Base-by-base conservation (phyloP, 2,329 filamentous ascomycete genomes). In the Teratosphaeria gauchensis region DNA sequence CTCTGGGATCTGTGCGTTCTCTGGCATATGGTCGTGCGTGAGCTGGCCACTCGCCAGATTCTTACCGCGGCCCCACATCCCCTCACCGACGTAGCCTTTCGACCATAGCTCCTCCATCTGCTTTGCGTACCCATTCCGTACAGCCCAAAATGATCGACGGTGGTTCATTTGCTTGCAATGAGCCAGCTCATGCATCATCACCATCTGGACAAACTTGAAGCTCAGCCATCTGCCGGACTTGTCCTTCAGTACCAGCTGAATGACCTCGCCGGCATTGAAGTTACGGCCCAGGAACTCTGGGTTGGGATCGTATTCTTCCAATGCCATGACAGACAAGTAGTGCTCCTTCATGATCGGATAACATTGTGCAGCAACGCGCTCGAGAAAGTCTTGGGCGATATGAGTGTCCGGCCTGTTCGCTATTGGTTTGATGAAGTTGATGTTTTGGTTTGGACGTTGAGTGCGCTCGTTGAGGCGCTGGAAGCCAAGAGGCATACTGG, bases 111-210 rank as follows among this genome's bases (percentile, higher is more conserved):
- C 78, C 62, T 84, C 82, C 82, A 95, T 84, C 58, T 90, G 82
- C 8, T 78, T 79, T 1, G 88, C 86, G 68, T 88, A 94, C 51
- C 78, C 75, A 71, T 94, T 88, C 53, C 90, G 79, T 19, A 92
- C 86, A 9, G 82, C 81, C 90, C 90, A 95, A 68, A 95, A 95
- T 2, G 83, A 84, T 58, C 83, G 81, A 1, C 85, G 87, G 71
- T 95, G 90, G 71, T 95, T 95, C 91, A 95, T 95, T 71, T 95
- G 87, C 72, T 89, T 88, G 78, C 88, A 92, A 72, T 95, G 90
- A 2, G 90, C 90, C 32, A 95, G 77, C 68, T 94, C 89, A 71
- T 95, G 90, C 84, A 95, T 92, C 90, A 95, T 95, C 64, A 95
- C 89, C 88, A 94, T 92, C 73, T 94, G 89, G 16, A 95, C 88